Evolutionary conservation across 163 green algal species (phyloP).

Genomic region (Volvox carteri): DNA sequence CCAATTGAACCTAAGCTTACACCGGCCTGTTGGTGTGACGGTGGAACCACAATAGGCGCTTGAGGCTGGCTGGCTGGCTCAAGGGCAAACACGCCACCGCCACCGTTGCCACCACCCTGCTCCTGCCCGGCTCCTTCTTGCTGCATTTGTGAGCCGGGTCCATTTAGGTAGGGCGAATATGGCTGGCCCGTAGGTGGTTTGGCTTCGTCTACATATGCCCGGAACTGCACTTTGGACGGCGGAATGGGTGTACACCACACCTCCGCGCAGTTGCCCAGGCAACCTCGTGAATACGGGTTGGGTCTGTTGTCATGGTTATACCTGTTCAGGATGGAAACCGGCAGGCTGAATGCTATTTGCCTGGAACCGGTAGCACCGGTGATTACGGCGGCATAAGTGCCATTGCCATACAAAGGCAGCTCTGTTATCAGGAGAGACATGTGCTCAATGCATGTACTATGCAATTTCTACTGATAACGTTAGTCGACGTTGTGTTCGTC

Average conservation of each 20-base stretch:
- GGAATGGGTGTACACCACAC: conserved; percentile 70
- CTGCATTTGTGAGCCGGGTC: too few relatives aligned
- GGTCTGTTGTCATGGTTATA: conserved; percentile 74
- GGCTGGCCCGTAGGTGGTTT: conserved; percentile 48
- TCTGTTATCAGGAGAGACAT: too few relatives aligned
- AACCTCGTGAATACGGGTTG: conserved; percentile 85
- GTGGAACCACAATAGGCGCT: background rate
- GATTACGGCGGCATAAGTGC: too few relatives aligned
- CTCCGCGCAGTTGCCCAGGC: conserved; percentile 78
- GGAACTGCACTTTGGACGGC: conserved; percentile 59
- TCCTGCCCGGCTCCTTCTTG: background rate
- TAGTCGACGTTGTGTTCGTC: too few relatives aligned
- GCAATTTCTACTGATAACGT: too few relatives aligned
- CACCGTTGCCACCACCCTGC: background rate
- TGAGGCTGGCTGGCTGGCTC: background rate
- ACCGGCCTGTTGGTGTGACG: background rate
- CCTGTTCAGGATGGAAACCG: conserved; percentile 41
- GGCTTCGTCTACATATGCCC: conserved; percentile 45
- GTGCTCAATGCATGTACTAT: too few relatives aligned
- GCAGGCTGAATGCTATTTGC: background rate
- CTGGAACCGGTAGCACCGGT: too few relatives aligned
- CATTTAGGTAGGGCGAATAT: conserved; percentile 48
- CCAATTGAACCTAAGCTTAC: background rate
- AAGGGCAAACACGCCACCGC: background rate
- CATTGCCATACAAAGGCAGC: too few relatives aligned